Evolutionary conservation across 495 filamentous ascomycete genomes (phyloP).

Genomic region (Copromyces sp.): DNA sequence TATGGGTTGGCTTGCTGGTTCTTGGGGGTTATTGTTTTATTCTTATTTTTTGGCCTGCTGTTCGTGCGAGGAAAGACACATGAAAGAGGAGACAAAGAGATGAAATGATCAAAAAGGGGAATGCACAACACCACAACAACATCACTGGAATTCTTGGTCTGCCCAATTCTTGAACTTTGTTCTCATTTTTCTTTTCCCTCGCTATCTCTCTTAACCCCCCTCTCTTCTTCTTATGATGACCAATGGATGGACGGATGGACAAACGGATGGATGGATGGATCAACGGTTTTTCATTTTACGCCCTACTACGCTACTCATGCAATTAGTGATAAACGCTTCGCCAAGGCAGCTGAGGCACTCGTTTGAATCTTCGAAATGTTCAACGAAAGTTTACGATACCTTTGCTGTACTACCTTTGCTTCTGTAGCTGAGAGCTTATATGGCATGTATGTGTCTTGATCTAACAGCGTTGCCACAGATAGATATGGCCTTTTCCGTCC

Average conservation of each 20-base stretch:
- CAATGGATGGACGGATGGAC: not conserved
- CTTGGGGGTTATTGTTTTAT: not conserved
- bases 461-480: not conserved
- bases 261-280: not conserved
- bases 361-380: not conserved
- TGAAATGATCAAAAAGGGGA: not conserved
- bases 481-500: too few relatives aligned
- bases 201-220: not conserved
- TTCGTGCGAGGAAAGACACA: not conserved
- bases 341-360: not conserved
- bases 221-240: not conserved
- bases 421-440: not conserved
- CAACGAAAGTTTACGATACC: not conserved
- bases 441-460: not conserved
- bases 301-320: constrained; percentile 4
- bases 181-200: not conserved
- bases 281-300: not conserved
- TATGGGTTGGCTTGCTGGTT: not conserved
- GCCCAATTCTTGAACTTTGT: not conserved
- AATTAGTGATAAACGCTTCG: not conserved
- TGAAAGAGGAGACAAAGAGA: not conserved
- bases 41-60: not conserved
- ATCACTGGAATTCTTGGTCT: not conserved
- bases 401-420: not conserved
- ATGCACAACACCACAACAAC: not conserved